A percentile compares a stretch with the other conserved stretches of the same genome.
phyloP scores from a whole-genome alignment of 1,284 basidiomycete genomes.

The Ceratobasidium theobromae region DNA sequence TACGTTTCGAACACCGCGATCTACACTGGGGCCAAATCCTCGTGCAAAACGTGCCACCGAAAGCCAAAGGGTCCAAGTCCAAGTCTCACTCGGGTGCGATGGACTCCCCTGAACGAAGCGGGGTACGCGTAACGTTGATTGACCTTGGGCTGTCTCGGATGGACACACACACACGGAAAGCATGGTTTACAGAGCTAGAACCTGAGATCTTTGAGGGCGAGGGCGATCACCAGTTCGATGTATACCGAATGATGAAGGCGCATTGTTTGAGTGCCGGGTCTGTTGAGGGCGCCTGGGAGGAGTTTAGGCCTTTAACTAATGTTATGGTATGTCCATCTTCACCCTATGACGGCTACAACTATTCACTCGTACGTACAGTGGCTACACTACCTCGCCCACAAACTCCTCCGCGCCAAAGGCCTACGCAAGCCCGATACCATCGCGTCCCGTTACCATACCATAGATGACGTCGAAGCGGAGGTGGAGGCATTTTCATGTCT shows the following conservation, averaged over 20 bases:
- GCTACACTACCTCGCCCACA: constrained; percentile 75
- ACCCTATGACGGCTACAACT: neutral
- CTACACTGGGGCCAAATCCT: constrained; percentile 98
- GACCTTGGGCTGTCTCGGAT: constrained; percentile 92
- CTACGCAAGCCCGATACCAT: constrained; percentile 50
- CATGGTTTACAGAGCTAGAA: constrained; percentile 52
- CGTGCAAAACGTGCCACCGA: constrained; percentile 57
- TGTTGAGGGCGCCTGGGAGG: constrained; percentile 57
- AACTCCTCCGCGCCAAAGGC: constrained; percentile 69
- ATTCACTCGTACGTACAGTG: constrained; percentile 54
- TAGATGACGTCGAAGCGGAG: constrained; percentile 39
- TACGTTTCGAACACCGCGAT: constrained; percentile 95
- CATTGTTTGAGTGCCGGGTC: constrained; percentile 49
- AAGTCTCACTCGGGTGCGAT: constrained; percentile 47
- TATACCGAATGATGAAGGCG: constrained; percentile 85
- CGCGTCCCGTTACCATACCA: constrained; percentile 39
- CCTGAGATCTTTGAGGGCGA: constrained; percentile 81
- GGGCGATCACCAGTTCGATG: constrained; percentile 92
- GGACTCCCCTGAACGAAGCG: constrained; percentile 69
- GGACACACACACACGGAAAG: constrained; percentile 43
- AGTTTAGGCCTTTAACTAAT: constrained; percentile 79
- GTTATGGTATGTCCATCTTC: constrained; percentile 67
- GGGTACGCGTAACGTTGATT: constrained; percentile 65
- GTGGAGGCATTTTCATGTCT: constrained; percentile 43
- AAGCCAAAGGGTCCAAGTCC: constrained; percentile 11